A percentile compares a stretch with the other conserved stretches of the same genome.
These are phyloP conservation scores for Debaryomyces nepalensis DNA, from an alignment of 1,139 yeast species.

Conservation along the genomic window DNA sequence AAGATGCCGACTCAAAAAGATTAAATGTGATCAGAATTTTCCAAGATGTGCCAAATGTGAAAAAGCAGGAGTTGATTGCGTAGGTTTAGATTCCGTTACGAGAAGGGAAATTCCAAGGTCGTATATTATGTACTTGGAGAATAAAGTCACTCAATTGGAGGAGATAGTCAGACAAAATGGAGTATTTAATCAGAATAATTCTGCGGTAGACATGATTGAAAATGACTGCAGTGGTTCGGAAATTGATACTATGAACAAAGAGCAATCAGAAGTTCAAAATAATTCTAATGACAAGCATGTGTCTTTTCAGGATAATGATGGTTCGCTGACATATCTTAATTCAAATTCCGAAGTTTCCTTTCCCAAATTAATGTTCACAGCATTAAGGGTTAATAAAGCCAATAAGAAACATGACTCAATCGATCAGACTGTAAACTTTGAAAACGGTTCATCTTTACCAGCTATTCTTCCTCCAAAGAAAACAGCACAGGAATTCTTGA, in stretches of 20 bases:
- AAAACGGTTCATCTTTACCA: conserved; percentile 34
- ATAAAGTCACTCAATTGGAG: conserved; percentile 61
- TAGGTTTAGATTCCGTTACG: conserved; percentile 85
- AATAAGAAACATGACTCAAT: conserved; percentile 12
- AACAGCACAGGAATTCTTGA: conserved; percentile 70
- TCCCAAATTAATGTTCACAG: conserved; percentile 76
- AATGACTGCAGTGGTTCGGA: not conserved
- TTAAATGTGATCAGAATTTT: conserved; percentile 81
- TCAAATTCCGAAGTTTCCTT: conserved; percentile 52
- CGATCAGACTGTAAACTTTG: conserved; percentile 21
- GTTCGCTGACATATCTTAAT: not conserved
- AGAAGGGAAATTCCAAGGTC: conserved; percentile 86
- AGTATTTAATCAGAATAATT: conserved; percentile 28
- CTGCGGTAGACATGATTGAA: not conserved
- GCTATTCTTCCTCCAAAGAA: conserved; percentile 70
- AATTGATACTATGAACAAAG: not conserved
- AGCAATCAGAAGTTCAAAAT: not conserved
- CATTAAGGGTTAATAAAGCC: conserved; percentile 61
- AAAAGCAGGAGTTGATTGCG: conserved; percentile 72
- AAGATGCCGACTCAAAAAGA: conserved; percentile 77
- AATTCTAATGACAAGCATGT: not conserved
- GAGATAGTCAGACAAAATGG: conserved; percentile 48
- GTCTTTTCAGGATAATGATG: not conserved
- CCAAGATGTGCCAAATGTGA: conserved; percentile 78
- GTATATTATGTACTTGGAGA: conserved; percentile 75